Percentiles rank a stretch among this genome's conserved stretches.
Evolutionary conservation across 768 basidiomycete species (phyloP).

Genomic region (Epithele typhae): DNA sequence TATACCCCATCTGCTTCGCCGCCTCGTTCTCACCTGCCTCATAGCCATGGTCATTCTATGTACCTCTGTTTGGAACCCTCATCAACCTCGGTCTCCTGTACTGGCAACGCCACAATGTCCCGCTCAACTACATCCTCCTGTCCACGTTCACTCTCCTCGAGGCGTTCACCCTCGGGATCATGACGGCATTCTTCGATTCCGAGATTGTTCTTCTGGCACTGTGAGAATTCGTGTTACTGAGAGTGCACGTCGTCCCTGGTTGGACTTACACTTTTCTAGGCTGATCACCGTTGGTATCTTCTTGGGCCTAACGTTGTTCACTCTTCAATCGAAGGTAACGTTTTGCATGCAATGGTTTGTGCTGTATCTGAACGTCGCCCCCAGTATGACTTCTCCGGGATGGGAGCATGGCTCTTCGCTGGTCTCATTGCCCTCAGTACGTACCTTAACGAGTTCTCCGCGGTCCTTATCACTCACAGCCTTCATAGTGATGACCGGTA

Average conservation of each 20-base stretch:
- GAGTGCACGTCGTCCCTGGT: too few species aligned
- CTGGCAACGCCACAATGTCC: conserved; percentile 92
- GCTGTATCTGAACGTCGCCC: not conserved
- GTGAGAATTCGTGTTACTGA: conserved; percentile 35
- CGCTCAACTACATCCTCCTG: conserved; percentile 81
- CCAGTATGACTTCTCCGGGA: conserved; percentile 90
- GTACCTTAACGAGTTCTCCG: conserved; percentile 19
- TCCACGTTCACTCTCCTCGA: conserved; percentile 89
- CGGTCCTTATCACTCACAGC: too few species aligned
- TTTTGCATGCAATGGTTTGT: not conserved
- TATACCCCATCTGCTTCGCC: not conserved
- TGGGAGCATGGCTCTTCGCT: conserved; percentile 88
- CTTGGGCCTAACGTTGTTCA: conserved; percentile 90
- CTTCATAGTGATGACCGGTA: conserved; percentile 63
- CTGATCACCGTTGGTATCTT: conserved; percentile 92
- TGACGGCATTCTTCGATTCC: conserved; percentile 71
- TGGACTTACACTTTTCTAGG: conserved; percentile 28
- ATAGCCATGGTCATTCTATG: conserved; percentile 67
- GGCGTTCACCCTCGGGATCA: conserved; percentile 84
- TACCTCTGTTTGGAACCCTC: conserved; percentile 75
- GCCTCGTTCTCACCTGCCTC: not conserved
- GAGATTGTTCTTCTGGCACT: conserved; percentile 81
- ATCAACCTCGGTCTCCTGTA: conserved; percentile 76
- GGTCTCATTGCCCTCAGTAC: conserved; percentile 74
- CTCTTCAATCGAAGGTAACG: conserved; percentile 84